Percentiles rank a stretch among this genome's conserved stretches.
These are phyloP conservation scores for Pulicaria dysenterica DNA, from an alignment of 129 eudicot genomes.

Conservation along the genomic window DNA sequence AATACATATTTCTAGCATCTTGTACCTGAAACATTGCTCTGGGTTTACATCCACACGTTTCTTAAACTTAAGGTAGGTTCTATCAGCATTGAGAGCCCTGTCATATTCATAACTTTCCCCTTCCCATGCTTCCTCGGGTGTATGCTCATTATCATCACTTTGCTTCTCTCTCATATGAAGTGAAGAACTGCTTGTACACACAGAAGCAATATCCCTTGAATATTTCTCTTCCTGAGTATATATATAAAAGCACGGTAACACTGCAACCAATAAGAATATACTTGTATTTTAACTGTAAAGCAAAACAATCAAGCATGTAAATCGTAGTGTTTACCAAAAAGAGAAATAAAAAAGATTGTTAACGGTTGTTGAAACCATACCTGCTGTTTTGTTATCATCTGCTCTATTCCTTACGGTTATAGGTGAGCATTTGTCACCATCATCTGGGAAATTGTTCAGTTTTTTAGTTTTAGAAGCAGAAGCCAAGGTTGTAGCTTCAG, in stretches of 20 bases:
- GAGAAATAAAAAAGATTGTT: not conserved
- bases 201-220: slow-evolving; percentile 39
- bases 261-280: slow-evolving; percentile 50
- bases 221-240: slow-evolving; percentile 56
- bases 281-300: not conserved
- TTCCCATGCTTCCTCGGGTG: slow-evolving; percentile 71
- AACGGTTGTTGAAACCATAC: slow-evolving; percentile 31
- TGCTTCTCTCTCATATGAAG: slow-evolving; percentile 44
- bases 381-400: slow-evolving; percentile 44
- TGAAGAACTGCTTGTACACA: slow-evolving; percentile 41
- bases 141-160: slow-evolving; percentile 42
- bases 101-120: slow-evolving; percentile 89
- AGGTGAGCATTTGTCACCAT: slow-evolving; percentile 29
- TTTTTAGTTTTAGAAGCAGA: slow-evolving; percentile 50
- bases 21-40: slow-evolving; percentile 94
- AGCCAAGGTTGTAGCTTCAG: slow-evolving; percentile 64
- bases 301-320: slow-evolving; percentile 17
- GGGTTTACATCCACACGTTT: slow-evolving; percentile 79
- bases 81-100: slow-evolving; percentile 76
- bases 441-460: slow-evolving; percentile 19
- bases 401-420: slow-evolving; percentile 34
- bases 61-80: slow-evolving; percentile 94
- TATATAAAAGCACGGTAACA: slow-evolving; percentile 84
- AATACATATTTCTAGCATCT: not conserved
- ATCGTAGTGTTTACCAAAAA: not conserved